Evolutionary conservation across 805 yeast genomes (phyloP).

Genomic region (Pichia insulana): DNA sequence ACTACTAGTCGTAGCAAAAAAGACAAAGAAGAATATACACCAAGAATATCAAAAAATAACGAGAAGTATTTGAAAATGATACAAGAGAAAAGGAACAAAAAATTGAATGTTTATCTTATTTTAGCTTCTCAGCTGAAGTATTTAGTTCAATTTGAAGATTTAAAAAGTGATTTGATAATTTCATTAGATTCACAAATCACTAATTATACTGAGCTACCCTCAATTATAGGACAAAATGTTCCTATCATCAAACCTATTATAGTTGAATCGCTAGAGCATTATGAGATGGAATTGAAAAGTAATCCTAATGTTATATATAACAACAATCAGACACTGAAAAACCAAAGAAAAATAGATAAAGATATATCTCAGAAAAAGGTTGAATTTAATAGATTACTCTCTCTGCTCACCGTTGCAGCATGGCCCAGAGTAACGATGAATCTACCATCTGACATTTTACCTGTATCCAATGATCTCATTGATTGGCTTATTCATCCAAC

Average conservation of each 20-base stretch:
- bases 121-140: conserved; percentile 37
- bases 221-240: conserved; percentile 15
- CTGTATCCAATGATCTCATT: conserved; percentile 16
- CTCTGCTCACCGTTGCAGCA: conserved; percentile 16
- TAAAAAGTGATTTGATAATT: conserved; percentile 35
- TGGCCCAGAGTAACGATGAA: conserved; percentile 10
- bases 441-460: conserved; percentile 12
- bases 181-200: conserved; percentile 37
- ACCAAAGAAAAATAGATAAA: neutral
- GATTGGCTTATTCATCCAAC: conserved; percentile 21
- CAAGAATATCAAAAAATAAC: conserved; percentile 26
- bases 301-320: neutral
- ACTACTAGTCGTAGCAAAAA: neutral
- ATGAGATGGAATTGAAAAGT: conserved; percentile 17
- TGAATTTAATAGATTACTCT: conserved; percentile 13
- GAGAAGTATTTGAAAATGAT: conserved; percentile 16
- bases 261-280: conserved; percentile 38
- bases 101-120: conserved; percentile 32
- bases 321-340: neutral
- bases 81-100: conserved; percentile 15
- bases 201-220: conserved; percentile 10
- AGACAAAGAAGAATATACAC: conserved; percentile 24
- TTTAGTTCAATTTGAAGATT: conserved; percentile 26
- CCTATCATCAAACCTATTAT: conserved; percentile 42
- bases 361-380: neutral